A percentile compares a stretch with the other conserved stretches of the same genome.
Conservation (phyloP, 129 eudicot genomes). For the carrot (Daucus carota) region DNA sequence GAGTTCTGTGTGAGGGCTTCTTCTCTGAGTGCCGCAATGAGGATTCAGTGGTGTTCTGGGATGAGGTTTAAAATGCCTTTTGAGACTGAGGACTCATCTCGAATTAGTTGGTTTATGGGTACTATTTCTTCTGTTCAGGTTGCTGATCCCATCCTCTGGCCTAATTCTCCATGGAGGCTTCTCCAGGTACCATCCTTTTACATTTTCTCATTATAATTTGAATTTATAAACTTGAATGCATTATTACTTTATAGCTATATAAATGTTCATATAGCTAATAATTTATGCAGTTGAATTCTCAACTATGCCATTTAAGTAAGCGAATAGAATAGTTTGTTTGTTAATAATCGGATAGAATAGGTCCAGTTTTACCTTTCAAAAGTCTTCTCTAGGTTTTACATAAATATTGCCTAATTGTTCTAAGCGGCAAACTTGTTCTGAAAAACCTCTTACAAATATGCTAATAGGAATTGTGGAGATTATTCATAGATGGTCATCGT, state of each 20-base stretch:
- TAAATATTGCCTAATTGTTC: neutral
- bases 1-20: slow-evolving; percentile 80
- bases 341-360: too few relatives aligned
- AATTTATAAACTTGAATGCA: too few relatives aligned
- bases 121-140: slow-evolving; percentile 66
- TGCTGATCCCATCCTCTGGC: slow-evolving; percentile 74
- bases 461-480: neutral
- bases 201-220: neutral
- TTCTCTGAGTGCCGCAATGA: slow-evolving; percentile 55
- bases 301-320: neutral
- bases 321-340: too few relatives aligned
- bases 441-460: neutral
- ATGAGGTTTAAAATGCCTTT: slow-evolving; percentile 93
- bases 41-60: slow-evolving; percentile 71
- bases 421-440: neutral
- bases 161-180: slow-evolving; percentile 86
- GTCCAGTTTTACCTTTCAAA: neutral
- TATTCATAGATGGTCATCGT: neutral
- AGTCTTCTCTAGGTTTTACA: neutral
- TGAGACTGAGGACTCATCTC: slow-evolving; percentile 85
- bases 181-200: slow-evolving; percentile 49
- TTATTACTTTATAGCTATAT: too few relatives aligned
- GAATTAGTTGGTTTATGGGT: slow-evolving; percentile 92
- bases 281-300: neutral
- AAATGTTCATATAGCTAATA: too few relatives aligned